phyloP scores from a whole-genome alignment of 306 rosid species.

The Echinosophora koreensis region DNA sequence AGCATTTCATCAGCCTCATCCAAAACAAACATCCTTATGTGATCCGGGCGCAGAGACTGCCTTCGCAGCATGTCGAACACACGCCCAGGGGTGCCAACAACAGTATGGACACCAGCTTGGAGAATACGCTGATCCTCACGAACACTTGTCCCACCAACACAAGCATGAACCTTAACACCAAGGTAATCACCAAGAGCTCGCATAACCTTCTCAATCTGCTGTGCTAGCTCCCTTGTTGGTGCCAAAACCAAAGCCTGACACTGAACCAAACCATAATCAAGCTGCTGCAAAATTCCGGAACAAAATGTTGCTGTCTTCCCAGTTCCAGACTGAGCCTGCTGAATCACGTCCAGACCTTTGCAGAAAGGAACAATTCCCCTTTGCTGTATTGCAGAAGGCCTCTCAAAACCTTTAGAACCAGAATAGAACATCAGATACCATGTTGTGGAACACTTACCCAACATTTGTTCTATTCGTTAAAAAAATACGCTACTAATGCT shows the following conservation, averaged over 20 bases:
- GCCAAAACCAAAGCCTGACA: slow-evolving; percentile 96
- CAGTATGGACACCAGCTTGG: slow-evolving; percentile 91
- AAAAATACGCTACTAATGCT: slow-evolving; percentile 17
- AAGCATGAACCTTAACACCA: slow-evolving; percentile 95
- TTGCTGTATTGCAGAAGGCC: slow-evolving; percentile 96
- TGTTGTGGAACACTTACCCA: not conserved
- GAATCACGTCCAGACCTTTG: slow-evolving; percentile 94
- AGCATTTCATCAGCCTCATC: slow-evolving; percentile 99
- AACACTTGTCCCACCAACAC: slow-evolving; percentile 97
- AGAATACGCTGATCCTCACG: slow-evolving; percentile 99
- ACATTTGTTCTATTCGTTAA: not conserved
- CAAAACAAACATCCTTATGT: slow-evolving; percentile 88
- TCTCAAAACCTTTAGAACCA: slow-evolving; percentile 82
- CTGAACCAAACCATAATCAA: slow-evolving; percentile 80
- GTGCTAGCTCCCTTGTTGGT: slow-evolving; percentile 96
- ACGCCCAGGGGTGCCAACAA: slow-evolving; percentile 98
- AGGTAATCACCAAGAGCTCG: slow-evolving; percentile 98
- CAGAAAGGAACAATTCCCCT: slow-evolving; percentile 97
- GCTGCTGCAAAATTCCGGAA: slow-evolving; percentile 92
- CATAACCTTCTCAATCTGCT: slow-evolving; percentile 98
- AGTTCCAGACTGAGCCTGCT: slow-evolving; percentile 97
- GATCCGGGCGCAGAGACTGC: slow-evolving; percentile 85
- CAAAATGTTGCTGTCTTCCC: slow-evolving; percentile 97
- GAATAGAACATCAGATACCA: slow-evolving; percentile 15
- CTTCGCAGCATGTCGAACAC: slow-evolving; percentile 94